Conservation (phyloP, 2,329 filamentous ascomycete species). For the Arthroderma sp. region DNA sequence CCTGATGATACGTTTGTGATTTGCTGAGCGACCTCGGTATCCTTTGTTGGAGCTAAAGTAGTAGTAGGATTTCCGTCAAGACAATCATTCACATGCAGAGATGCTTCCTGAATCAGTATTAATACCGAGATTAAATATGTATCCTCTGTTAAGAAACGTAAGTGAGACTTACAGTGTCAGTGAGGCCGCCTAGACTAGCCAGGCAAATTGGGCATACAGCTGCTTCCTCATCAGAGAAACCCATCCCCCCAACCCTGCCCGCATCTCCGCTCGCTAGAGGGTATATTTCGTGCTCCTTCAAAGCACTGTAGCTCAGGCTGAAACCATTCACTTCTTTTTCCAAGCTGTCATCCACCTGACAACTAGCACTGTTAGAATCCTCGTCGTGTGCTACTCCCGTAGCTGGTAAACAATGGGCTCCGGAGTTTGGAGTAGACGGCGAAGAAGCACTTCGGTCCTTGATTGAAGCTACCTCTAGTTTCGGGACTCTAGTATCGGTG, state of each 20-base stretch:
- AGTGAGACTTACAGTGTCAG: conserved; percentile 27
- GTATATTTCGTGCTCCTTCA: not conserved
- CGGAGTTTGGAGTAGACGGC: not conserved
- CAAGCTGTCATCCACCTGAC: conserved; percentile 8
- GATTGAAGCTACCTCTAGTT: not conserved
- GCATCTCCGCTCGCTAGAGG: not conserved
- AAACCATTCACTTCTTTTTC: conserved; percentile 25
- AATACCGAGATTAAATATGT: not conserved
- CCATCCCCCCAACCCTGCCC: not conserved
- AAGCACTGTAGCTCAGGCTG: conserved; percentile 30
- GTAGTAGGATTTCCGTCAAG: conserved; percentile 63
- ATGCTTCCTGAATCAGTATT: conserved; percentile 49
- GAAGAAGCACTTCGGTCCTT: not conserved
- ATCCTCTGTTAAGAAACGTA: not conserved
- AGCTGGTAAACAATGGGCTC: not conserved
- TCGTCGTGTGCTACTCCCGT: not conserved
- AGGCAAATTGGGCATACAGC: conserved; percentile 66
- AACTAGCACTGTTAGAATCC: not conserved
- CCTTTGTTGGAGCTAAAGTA: conserved; percentile 4
- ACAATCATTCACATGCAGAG: conserved; percentile 82
- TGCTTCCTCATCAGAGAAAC: conserved; percentile 16
- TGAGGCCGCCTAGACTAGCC: conserved; percentile 48
- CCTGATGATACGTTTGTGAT: conserved; percentile 35
- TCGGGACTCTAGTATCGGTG: not conserved
- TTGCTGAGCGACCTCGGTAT: conserved; percentile 17